Base-by-base conservation (phyloP, 2,329 filamentous ascomycete species). In the Ascochyta clinopodiicola region DNA sequence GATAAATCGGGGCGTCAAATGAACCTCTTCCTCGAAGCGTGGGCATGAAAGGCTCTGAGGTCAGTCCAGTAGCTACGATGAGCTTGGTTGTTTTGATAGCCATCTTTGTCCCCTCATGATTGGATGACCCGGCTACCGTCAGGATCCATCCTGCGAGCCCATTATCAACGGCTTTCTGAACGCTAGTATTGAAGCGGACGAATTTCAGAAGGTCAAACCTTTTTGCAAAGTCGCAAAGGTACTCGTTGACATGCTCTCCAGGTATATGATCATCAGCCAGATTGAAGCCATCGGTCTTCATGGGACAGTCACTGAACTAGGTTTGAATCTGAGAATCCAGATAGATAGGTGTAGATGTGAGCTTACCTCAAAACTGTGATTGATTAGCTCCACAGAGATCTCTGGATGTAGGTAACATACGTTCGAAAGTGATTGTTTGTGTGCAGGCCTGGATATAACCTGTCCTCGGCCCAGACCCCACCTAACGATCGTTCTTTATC, bases 31-130 rank as follows among this genome's bases (percentile, higher is more conserved):
- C 84, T 0, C 75, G 60, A 22, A 87, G 78, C 0, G 67, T 66
- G 0, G 86, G 85, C 32, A 87, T 73, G 51, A 82, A 82, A 0
- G 86, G 81, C 44, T 82, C 75, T 0, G 85, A 88, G 0, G 85
- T 86, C 25, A 88, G 71, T 0, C 87, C 87, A 0, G 86, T 88
- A 1, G 86, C 85, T 1, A 89, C 69, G 29, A 89, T 81, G 32
- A 89, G 74, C 63, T 84, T 86, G 15, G 66, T 68, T 3, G 75
- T 10, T 31, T 31, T 31, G 29, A 31, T 58, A 2, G 37, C 31
- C 6, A 51, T 47, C 2, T 48, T 10, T 31, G 29, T n/a, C 10
- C 6, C 42, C 3, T 39, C 35, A 24, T 24, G 21, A 6, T 15
- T 15, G 4, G 40, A 22, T 15, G 36, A 25, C 13, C 12, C 12